These are phyloP conservation scores for Phoenix roebelenii DNA, from an alignment of 176 grass and related monocot genomes.

Conservation along the genomic window DNA sequence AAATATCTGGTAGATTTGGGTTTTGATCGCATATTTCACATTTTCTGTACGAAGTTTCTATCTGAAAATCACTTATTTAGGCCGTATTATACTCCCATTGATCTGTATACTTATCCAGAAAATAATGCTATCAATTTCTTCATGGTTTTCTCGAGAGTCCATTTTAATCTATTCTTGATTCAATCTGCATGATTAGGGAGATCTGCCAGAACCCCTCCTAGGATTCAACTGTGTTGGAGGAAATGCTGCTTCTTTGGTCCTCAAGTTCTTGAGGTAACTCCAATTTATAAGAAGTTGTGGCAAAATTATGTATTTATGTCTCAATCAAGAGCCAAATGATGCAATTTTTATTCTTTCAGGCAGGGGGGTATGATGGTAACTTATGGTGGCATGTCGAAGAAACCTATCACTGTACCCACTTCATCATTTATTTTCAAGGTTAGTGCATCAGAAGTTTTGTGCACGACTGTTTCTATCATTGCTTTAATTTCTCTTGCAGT, in stretches of 20 bases:
- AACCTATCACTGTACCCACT: constrained; percentile 74
- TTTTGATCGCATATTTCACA: no score
- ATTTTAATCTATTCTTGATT: no score
- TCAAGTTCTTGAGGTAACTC: constrained; percentile 61
- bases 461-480: no score
- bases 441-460: constrained; percentile 10
- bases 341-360: constrained; percentile 25
- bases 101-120: no score
- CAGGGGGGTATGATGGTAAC: constrained; percentile 92
- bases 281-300: background rate
- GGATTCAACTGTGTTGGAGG: constrained; percentile 97
- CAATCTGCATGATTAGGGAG: constrained; percentile 24
- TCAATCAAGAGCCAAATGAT: no score
- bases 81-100: no score
- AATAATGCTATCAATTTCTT: no score
- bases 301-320: background rate
- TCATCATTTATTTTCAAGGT: constrained; percentile 98
- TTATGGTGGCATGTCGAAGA: constrained; percentile 96
- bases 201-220: constrained; percentile 68
- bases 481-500: no score
- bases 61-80: no score
- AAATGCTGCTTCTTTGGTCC: constrained; percentile 63
- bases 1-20: no score
- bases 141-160: no score
- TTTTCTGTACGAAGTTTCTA: no score